Percentiles rank a stretch among this genome's conserved stretches.
phyloP scores from a whole-genome alignment of 1,139 yeast genomes.

The Hansenula sp. region DNA sequence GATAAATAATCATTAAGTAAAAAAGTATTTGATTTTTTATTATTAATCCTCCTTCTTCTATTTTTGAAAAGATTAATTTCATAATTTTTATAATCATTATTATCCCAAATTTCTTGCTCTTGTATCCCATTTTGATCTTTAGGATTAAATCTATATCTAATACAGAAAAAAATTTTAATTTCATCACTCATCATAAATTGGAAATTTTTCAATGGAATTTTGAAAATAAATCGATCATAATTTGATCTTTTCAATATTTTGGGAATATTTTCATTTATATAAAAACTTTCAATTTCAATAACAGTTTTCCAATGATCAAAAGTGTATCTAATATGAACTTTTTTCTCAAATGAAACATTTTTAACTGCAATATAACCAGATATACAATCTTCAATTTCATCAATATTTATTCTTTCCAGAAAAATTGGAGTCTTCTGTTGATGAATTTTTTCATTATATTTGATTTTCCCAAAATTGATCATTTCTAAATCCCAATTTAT shows the following conservation, averaged over 20 bases:
- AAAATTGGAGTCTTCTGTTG: slow-evolving; percentile 43
- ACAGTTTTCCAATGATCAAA: slow-evolving; percentile 72
- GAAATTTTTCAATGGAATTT: slow-evolving; percentile 39
- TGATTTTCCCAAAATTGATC: slow-evolving; percentile 41
- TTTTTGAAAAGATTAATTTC: slow-evolving; percentile 38
- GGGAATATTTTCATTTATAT: slow-evolving; percentile 53
- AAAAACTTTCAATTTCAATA: slow-evolving; percentile 63
- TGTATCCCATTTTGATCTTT: slow-evolving; percentile 9
- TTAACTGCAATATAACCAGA: slow-evolving; percentile 73
- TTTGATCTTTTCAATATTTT: slow-evolving; percentile 42
- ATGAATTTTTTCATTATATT: slow-evolving; percentile 30
- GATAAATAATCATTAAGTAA: slow-evolving; percentile 15
- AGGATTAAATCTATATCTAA: slow-evolving; percentile 43
- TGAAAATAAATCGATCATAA: slow-evolving; percentile 59
- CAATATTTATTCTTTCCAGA: slow-evolving; percentile 60
- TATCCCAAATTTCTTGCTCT: slow-evolving; percentile 68
- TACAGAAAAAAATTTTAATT: slow-evolving; percentile 45
- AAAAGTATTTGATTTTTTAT: neutral
- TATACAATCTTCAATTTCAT: slow-evolving; percentile 52
- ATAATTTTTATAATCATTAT: slow-evolving; percentile 59
- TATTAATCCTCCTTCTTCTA: neutral
- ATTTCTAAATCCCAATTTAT: slow-evolving; percentile 47
- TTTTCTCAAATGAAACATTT: slow-evolving; percentile 63
- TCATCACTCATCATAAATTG: slow-evolving; percentile 33
- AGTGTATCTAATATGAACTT: slow-evolving; percentile 60